These are phyloP conservation scores for Suillus sp. DNA, from an alignment of 768 basidiomycete genomes.

Conservation along the genomic window DNA sequence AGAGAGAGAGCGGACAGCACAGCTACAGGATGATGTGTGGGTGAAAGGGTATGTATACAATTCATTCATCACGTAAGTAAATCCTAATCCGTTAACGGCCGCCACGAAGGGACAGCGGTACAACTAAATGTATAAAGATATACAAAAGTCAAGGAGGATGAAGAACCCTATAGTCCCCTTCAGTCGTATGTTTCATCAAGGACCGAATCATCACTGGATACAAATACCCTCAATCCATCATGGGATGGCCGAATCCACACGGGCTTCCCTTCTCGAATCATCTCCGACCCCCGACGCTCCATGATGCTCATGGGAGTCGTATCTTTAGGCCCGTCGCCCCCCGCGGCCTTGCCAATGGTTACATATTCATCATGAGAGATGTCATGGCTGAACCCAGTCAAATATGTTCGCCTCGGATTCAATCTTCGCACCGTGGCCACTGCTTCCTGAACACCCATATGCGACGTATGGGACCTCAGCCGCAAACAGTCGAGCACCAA, in stretches of 20 bases:
- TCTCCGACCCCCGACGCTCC: constrained; percentile 45
- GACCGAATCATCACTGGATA: constrained; percentile 44
- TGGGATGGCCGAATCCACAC: constrained; percentile 73
- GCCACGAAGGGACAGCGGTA: not conserved
- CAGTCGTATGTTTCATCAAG: constrained; percentile 54
- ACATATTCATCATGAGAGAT: constrained; percentile 77
- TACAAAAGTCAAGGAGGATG: not conserved
- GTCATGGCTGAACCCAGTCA: constrained; percentile 78
- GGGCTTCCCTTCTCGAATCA: constrained; percentile 48
- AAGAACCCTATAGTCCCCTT: not conserved
- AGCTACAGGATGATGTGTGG: not conserved
- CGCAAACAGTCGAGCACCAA: constrained; percentile 80
- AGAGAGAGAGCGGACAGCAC: not conserved
- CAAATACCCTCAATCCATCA: constrained; percentile 66
- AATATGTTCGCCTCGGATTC: constrained; percentile 63
- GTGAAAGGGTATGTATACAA: not conserved
- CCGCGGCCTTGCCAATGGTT: constrained; percentile 57
- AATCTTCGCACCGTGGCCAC: constrained; percentile 57
- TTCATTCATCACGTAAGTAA: constrained; percentile 11
- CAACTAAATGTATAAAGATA: not conserved
- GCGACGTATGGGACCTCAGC: constrained; percentile 68
- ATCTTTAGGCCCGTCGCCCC: constrained; percentile 32
- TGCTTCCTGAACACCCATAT: constrained; percentile 73
- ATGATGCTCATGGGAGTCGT: constrained; percentile 29
- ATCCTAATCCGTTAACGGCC: constrained; percentile 5